phyloP scores from a whole-genome alignment of 768 basidiomycete genomes.

The Heimioporus sp. region DNA sequence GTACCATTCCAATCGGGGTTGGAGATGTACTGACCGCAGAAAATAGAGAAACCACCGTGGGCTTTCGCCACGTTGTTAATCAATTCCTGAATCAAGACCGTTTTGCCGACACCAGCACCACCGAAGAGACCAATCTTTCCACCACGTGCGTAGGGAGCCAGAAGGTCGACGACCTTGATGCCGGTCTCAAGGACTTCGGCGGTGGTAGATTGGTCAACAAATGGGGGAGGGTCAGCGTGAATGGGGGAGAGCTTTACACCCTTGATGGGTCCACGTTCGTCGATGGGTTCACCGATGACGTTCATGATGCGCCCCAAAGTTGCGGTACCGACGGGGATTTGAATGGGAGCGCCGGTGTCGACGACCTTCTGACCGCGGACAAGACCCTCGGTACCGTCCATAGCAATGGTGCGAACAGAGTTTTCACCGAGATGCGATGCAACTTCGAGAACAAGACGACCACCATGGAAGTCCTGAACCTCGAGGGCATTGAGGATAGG shows the following conservation, averaged over 20 bases:
- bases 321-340: conserved; percentile 91
- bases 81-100: conserved; percentile 98
- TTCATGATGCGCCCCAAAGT: conserved; percentile 99
- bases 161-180: conserved; percentile 99
- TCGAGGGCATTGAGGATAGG: conserved; percentile 99
- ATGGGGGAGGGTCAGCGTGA: conserved; percentile 95
- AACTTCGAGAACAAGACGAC: conserved; percentile 98
- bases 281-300: conserved; percentile 99
- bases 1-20: not conserved
- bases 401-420: conserved; percentile 98
- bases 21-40: conserved; percentile 66
- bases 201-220: conserved; percentile 98
- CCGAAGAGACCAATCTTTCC: conserved; percentile 99
- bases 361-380: conserved; percentile 97
- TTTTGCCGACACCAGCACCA: conserved; percentile 99
- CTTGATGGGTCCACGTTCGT: conserved; percentile 98
- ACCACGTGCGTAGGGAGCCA: conserved; percentile 99
- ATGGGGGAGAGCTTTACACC: conserved; percentile 91
- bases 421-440: conserved; percentile 99
- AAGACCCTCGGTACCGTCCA: conserved; percentile 99
- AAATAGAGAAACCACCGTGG: conserved; percentile 99
- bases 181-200: conserved; percentile 99
- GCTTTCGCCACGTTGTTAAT: conserved; percentile 99
- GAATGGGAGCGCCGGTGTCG: conserved; percentile 96
- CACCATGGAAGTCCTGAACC: conserved; percentile 90